Evolutionary conservation across 1,284 basidiomycete species (phyloP), one percentile per base, ranked within the genome.

Genomic region (Malassezia globosa): DNA sequence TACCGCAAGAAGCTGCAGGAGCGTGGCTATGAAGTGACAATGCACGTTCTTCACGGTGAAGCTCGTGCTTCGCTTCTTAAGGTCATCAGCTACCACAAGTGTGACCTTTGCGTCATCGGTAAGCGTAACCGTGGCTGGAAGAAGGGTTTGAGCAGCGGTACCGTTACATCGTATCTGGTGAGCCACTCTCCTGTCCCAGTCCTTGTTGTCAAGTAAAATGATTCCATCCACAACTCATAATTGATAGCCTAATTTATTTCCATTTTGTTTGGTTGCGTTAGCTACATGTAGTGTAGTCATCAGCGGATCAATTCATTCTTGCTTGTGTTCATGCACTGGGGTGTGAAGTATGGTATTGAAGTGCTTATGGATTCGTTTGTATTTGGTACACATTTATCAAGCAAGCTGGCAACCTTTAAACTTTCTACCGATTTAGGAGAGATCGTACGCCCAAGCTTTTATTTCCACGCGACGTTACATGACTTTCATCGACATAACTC

Each of bases 1-100:
- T 69, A 69, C 63, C 60, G 59, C 38, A 24, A 47, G 6, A 54
- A 64, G 47, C 51, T 67, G n/a, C 60, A 59, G 37, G 45, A 50
- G 4, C 49, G 42, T 11, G 65, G 65, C n/a, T 64, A 54, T 53
- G 54, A 46, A n/a, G 62, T 64, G 14, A 69, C 66, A 5, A 54
- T 67, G 45, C 66, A 69, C 52, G 59, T 65, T 10, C 56, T 66
- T 5, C 66, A 69, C 53, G 66, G 66, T 24, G 62, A 66, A 19
- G 54, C 63, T 0, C 46, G 64, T 5, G 62, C 63, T 3, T 54
- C 51, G 23, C 48, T 69, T 24, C 43, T 69, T 11, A 49, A 63
- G 24, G 64, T 69, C 1, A 50, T 60, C 3, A 56, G 47, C 46
- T 64, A 59, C 50, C 66, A 69, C 51, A 48, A 60, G 24, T 61